Percentiles rank a stretch among this genome's conserved stretches.
These are phyloP conservation scores for Ustilago curta DNA, from an alignment of 1,284 basidiomycete species.

Conservation along the genomic window DNA sequence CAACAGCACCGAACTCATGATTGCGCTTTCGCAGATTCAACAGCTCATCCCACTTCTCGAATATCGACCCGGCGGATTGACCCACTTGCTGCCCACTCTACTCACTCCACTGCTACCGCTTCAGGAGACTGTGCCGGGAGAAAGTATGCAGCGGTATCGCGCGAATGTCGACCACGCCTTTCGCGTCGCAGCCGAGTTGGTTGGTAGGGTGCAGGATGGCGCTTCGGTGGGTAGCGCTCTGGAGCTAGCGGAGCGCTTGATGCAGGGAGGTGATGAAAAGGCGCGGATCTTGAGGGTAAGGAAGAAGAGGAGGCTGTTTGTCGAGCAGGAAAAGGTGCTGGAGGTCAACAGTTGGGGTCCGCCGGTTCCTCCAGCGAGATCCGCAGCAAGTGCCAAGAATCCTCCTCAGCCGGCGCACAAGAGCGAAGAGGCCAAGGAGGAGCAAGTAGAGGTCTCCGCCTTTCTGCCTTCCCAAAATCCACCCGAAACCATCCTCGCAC, in stretches of 20 bases:
- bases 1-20: slow-evolving; percentile 49
- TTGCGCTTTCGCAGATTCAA: slow-evolving; percentile 46
- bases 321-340: slow-evolving; percentile 39
- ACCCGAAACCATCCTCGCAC: not conserved
- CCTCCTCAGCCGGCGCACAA: not conserved
- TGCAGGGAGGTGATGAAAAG: slow-evolving; percentile 14
- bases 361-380: slow-evolving; percentile 8
- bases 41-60: slow-evolving; percentile 49
- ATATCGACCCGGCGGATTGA: slow-evolving; percentile 37
- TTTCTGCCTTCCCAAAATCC: slow-evolving; percentile 33
- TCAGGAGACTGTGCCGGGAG: slow-evolving; percentile 2
- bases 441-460: slow-evolving; percentile 4
- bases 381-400: not conserved
- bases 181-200: slow-evolving; percentile 29
- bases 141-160: slow-evolving; percentile 36
- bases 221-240: slow-evolving; percentile 22
- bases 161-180: slow-evolving; percentile 46
- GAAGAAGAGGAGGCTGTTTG: slow-evolving; percentile 34
- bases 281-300: slow-evolving; percentile 32
- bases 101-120: slow-evolving; percentile 29
- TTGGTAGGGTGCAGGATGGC: slow-evolving; percentile 18
- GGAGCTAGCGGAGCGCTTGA: slow-evolving; percentile 32
- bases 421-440: not conserved
- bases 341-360: slow-evolving; percentile 32
- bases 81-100: slow-evolving; percentile 28